These are phyloP conservation scores for Aspergillus caelatus DNA, from an alignment of 2,329 filamentous ascomycete genomes.

Conservation along the genomic window DNA sequence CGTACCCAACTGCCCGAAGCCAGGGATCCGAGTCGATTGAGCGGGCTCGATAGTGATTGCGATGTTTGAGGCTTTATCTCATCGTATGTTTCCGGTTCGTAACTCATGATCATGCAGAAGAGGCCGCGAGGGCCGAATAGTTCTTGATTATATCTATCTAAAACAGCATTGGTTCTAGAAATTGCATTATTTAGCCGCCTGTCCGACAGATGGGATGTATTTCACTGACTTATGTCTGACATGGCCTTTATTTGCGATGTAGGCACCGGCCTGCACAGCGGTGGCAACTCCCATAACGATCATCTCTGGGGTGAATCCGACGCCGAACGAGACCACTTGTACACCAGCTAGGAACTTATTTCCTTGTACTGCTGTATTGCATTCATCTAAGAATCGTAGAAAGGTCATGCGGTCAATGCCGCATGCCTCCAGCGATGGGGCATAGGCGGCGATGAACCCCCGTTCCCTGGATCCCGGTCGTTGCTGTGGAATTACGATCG, in stretches of 20 bases:
- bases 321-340: constrained; percentile 41
- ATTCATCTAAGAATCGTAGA: constrained; percentile 30
- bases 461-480: not conserved
- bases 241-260: constrained; percentile 42
- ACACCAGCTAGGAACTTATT: constrained; percentile 39
- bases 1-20: not conserved
- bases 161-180: constrained; percentile 47
- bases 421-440: not conserved
- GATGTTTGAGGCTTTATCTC: not conserved
- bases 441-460: constrained; percentile 7
- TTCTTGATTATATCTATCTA: constrained; percentile 57
- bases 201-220: not conserved
- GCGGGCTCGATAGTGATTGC: not conserved
- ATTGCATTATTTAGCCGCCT: too few relatives aligned
- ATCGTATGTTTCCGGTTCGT: constrained; percentile 40
- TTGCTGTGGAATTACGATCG: constrained; percentile 9
- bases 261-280: constrained; percentile 44
- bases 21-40: not conserved
- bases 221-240: not conserved
- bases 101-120: constrained; percentile 55
- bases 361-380: constrained; percentile 39
- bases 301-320: constrained; percentile 39
- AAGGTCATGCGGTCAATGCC: constrained; percentile 18
- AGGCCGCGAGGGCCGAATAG: constrained; percentile 59
- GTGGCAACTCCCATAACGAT: constrained; percentile 46